A percentile compares a stretch with the other conserved stretches of the same genome.
These are phyloP conservation scores for Trichosporon sp. DNA, from an alignment of 1,284 basidiomycete species.

Conservation along the genomic window DNA sequence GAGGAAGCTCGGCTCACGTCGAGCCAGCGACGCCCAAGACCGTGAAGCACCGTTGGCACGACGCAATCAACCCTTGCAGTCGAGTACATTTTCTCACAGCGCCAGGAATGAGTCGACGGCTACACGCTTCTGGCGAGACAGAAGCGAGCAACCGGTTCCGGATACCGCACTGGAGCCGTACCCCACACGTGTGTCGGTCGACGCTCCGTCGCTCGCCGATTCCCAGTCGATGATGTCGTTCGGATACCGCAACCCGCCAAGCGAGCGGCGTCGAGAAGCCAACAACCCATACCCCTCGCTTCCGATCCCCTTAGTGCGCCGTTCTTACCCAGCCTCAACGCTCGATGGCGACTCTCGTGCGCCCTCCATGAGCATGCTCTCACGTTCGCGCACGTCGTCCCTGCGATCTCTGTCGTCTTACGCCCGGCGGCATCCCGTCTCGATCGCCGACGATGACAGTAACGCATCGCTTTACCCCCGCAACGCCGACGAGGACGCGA, in stretches of 20 bases:
- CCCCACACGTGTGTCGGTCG: conserved; percentile 25
- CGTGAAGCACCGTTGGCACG: conserved; percentile 20
- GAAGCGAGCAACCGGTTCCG: conserved; percentile 32
- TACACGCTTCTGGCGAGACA: conserved; percentile 12
- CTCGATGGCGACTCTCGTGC: conserved; percentile 37
- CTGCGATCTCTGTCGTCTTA: conserved; percentile 35
- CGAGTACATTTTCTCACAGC: conserved; percentile 2
- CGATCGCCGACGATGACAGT: conserved; percentile 33
- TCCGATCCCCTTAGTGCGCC: conserved; percentile 39
- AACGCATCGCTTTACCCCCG: conserved; percentile 22
- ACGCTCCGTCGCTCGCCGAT: conserved; percentile 32
- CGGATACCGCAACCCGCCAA: conserved; percentile 30
- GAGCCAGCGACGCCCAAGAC: conserved; percentile 35
- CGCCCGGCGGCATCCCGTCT: conserved; percentile 27
- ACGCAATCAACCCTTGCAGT: conserved; percentile 18
- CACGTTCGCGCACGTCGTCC: conserved; percentile 42
- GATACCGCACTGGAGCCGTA: not conserved
- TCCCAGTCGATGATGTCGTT: conserved; percentile 51
- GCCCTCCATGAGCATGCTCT: conserved; percentile 35
- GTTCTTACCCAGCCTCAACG: conserved; percentile 37
- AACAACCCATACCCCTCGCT: conserved; percentile 55
- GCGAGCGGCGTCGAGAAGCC: conserved; percentile 39
- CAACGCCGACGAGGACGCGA: conserved; percentile 87
- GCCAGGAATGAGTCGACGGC: conserved; percentile 14
- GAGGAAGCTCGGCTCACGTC: conserved; percentile 65